Evolutionary conservation across 78 protist genomes (phyloP).

Genomic region (Polysphondylium violaceum): DNA sequence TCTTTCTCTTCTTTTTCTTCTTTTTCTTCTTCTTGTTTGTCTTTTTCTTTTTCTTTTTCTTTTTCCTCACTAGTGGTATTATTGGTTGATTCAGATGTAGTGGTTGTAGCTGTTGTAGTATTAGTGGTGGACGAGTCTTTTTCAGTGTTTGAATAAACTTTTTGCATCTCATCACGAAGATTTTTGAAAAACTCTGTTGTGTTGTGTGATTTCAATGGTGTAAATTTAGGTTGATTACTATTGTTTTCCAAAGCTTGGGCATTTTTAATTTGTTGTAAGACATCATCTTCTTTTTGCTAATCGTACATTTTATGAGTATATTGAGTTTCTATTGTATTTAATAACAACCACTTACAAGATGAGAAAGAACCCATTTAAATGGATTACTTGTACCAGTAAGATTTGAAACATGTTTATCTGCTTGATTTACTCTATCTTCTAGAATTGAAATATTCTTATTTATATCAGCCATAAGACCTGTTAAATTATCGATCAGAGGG

Average conservation of each 20-base stretch:
- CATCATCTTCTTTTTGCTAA: constrained; percentile 69
- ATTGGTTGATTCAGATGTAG: too few relatives aligned
- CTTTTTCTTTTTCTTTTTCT: too few relatives aligned
- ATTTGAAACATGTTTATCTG: constrained; percentile 64
- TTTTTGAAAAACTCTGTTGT: constrained; percentile 64
- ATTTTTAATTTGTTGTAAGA: constrained; percentile 53
- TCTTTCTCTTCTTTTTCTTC: neutral
- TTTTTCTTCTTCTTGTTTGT: constrained; percentile 11
- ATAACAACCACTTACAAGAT: constrained; percentile 31
- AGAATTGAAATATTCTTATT: constrained; percentile 14
- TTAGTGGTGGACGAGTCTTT: neutral
- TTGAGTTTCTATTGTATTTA: neutral
- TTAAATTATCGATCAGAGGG: constrained; percentile 41
- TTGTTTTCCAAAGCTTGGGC: neutral
- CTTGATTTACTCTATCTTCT: constrained; percentile 62
- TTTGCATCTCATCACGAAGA: constrained; percentile 37
- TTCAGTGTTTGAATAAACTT: neutral
- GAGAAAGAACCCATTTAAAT: constrained; percentile 67
- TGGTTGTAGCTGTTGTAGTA: neutral
- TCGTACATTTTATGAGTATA: neutral
- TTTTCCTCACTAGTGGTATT: too few relatives aligned
- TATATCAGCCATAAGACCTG: constrained; percentile 10
- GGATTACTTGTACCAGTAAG: constrained; percentile 51
- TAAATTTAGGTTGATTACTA: constrained; percentile 16
- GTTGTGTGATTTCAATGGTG: constrained; percentile 57